phyloP scores from a whole-genome alignment of 441 rosid genomes.

The Jatropha multifida region DNA sequence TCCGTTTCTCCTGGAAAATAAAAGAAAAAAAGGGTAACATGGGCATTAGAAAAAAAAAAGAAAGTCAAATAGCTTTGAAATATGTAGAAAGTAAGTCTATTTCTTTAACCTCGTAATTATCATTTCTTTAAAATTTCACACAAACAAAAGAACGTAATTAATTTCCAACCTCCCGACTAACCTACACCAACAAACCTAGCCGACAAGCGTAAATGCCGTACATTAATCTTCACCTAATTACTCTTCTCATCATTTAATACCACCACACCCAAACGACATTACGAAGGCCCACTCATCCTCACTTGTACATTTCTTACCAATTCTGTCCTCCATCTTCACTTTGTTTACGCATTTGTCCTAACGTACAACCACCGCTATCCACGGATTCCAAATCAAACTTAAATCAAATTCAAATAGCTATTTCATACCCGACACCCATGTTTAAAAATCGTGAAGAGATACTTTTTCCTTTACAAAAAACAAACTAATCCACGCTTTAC shows the following conservation, averaged over 20 bases:
- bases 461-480: not conserved
- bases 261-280: not conserved
- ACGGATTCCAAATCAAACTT: conserved; percentile 9
- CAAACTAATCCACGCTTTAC: conserved; percentile 7
- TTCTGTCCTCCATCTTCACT: not conserved
- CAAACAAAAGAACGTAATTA: conserved; percentile 14
- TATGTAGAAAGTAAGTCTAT: no score
- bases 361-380: not conserved
- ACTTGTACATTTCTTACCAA: not conserved
- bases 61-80: no score
- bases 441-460: conserved; percentile 17
- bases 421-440: conserved; percentile 18
- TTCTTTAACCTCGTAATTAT: not conserved
- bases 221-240: conserved; percentile 17
- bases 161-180: conserved; percentile 37
- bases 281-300: not conserved
- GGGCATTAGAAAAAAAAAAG: no score
- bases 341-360: not conserved
- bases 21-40: no score
- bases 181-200: conserved; percentile 35
- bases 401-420: not conserved
- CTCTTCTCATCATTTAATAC: conserved; percentile 1
- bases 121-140: not conserved
- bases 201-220: conserved; percentile 37
- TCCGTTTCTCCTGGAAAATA: no score